Base-by-base conservation (phyloP, 1,284 basidiomycete species). In the Mycosarcoma maydis region DNA sequence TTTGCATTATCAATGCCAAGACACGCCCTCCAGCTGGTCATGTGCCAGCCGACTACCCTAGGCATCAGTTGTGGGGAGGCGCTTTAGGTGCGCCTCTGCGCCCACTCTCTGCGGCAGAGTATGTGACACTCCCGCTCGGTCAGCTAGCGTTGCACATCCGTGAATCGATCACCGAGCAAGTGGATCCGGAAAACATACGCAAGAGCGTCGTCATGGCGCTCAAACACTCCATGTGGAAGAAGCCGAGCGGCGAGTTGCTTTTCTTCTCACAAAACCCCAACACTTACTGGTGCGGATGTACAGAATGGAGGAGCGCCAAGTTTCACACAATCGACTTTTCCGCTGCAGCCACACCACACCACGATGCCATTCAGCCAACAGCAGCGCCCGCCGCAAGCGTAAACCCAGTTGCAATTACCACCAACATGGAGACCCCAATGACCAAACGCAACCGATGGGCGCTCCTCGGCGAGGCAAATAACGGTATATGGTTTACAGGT, bases 1-100 rank as follows among this genome's bases (percentile, higher is more conserved):
- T 62, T 3, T 42, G 52, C 17, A 39, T 62, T 14, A 34, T 62
- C 39, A 62, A 62, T n/a, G 47, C 52, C 6, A 62, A 62, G 20
- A 19, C 22, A 7, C 46, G 59, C 4, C 59, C 52, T 4, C 59
- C 59, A 1, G 22, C 52, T 0, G 47, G 52, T 0, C 52, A 55
- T 19, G 16, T 34, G 7, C 20, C 40, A 1, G 11, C 8, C 8
- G 58, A 61, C 26, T 62, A 62, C 19, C 59, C 59, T 0, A 11
- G 11, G 6, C 59, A 62, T 20, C 59, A 33, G 14, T 23, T 62
- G 0, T 62, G 59, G 59, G 59, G 59, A 1, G 59, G 52, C n/a
- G 47, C 59, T 2, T 50, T 62, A 9, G 59, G 36, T 8, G 52
- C 22, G 7, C 52, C 52, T 0, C 47, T 62, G 9, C 19, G 23